Base-by-base conservation (phyloP, 1,284 basidiomycete species). In the Apiotrichum mycotoxinovorans region DNA sequence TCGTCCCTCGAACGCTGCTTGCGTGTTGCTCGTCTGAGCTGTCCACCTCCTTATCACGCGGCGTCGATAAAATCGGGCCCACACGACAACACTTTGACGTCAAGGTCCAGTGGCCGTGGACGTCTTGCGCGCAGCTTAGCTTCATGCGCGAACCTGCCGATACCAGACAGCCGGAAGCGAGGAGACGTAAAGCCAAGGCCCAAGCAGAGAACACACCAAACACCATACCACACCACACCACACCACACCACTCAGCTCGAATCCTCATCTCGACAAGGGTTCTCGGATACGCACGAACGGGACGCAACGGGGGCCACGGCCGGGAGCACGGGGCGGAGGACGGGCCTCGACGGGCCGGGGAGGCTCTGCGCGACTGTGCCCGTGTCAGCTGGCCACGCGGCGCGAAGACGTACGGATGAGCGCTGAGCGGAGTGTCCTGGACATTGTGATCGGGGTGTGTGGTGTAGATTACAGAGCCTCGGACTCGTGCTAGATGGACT, bases 371-470 rank as follows among this genome's bases (percentile, higher is more conserved):
- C 57, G 27, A 58, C 60, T 62, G 54, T n/a, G 15, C 5, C 26
- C 12, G 5, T 2, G 54, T 55, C 25, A 56, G 59, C 46, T 26
- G 2, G 20, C 23, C 2, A 1, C n/a, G 18, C 17, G 33, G 26
- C 20, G 22, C 4, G 33, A 18, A 2, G 26, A 56, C 60, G 17
- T 22, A 63, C 61, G 26, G 44, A 38, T 42, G 41, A 57, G 52
- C 37, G 61, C 61, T 0, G 57, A 59, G 57, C 61, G 57, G 23
- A 63, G 57, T 54, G 60, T 56, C 54, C 61, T 57, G 34, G 61
- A 63, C 61, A 63, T 63, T 40, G 35, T 47, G 52, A 37, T 47
- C 33, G 42, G 44, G 37, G 54, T 27, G 48, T 40, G 34, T 44
- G 44, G 12, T 22, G 17, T 46, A 41, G 43, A 33, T 18, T 12